These are phyloP conservation scores for Triangularia setosa DNA, from an alignment of 2,329 filamentous ascomycete species.

Conservation along the genomic window DNA sequence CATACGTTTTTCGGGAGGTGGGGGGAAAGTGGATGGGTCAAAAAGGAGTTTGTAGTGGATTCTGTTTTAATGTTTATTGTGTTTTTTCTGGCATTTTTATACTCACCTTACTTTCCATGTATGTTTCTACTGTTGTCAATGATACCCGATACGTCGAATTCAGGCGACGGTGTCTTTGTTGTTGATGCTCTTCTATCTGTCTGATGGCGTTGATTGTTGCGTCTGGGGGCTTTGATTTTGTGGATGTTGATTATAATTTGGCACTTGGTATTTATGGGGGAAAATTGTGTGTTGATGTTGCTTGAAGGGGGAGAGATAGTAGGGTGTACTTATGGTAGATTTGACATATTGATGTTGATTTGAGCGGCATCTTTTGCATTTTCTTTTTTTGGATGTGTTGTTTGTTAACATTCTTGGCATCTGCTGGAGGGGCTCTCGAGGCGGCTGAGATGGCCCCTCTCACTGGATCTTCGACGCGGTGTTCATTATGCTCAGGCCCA, in stretches of 20 bases:
- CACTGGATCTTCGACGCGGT: too few species aligned
- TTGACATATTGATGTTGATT: background rate
- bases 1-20: background rate
- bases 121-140: conserved; percentile 13
- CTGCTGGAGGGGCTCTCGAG: background rate
- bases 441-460: too few species aligned
- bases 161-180: conserved; percentile 24
- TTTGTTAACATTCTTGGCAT: background rate
- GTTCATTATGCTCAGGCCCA: too few species aligned
- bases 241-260: background rate
- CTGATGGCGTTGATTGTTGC: background rate
- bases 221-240: background rate
- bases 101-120: conserved; percentile 3
- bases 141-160: conserved; percentile 25
- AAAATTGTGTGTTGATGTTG: background rate
- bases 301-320: background rate
- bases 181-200: background rate
- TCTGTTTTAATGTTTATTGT: background rate
- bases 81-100: background rate
- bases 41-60: conserved; percentile 7
- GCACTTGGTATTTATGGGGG: background rate
- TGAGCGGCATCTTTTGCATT: background rate
- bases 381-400: background rate
- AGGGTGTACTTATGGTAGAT: background rate
- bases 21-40: background rate